Base-by-base conservation (phyloP, 2,329 filamentous ascomycete genomes). In the Microdochium bolleyi region DNA sequence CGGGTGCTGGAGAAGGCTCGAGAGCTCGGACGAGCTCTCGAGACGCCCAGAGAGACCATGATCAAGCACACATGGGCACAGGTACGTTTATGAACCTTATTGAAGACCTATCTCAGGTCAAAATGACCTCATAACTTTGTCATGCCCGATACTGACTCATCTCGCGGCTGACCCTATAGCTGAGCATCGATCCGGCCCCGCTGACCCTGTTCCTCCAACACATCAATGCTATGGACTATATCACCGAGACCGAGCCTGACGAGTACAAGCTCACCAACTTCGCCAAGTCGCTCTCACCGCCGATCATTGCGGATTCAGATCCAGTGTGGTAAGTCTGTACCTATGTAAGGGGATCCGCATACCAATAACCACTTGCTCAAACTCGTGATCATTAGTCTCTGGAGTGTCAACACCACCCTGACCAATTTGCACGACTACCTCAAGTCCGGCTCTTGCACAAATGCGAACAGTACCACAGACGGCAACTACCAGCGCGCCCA, bases 11-110 rank as follows among this genome's bases (percentile, higher is more conserved):
- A 62, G 1, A 64, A 68, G 53, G 70, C 70, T 1, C 64, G 67
- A n/a, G 55, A 58, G 0, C 53, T 68, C 2, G 61, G 67, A 30
- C 61, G 64, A 25, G 66, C 70, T 0, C 61, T 74, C 0, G 73
- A 78, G 57, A 76, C 72, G 0, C 75, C 75, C 0, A 65, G 73
- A 7, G 75, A 78, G 61, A 72, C 73, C 0, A 75, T 77, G 66
- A 66, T 76, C 51, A 66, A 71, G 52, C 72, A 76, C 48, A 66
- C 61, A 55, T 77, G 74, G 72, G 72, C 70, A 0, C 66, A 77
- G 65, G 67, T 66, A 57, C 53, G 59, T 44, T 54, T 51, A 51
- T 54, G 3, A 9, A 19, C 13, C 34, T 9, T 19, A 4, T 38
- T 16, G 13, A 14, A 16, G 34, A n/a, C n/a, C n/a, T 34, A 14